Conservation (phyloP, 2,329 filamentous ascomycete species). For the Mycosphaerelloides madeirae region DNA sequence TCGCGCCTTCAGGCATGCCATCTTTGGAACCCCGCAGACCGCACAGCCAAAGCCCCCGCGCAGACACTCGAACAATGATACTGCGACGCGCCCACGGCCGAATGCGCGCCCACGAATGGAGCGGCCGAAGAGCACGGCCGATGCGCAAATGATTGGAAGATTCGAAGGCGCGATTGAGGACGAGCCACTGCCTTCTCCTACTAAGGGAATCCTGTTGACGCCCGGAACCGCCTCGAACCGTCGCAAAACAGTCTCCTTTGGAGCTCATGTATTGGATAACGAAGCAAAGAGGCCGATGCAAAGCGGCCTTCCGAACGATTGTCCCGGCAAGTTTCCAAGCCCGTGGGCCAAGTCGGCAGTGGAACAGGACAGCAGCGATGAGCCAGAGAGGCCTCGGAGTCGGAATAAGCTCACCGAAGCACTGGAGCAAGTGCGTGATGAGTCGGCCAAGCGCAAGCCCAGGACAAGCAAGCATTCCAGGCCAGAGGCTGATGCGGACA, state of each 20-base stretch:
- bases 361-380: constrained; percentile 27
- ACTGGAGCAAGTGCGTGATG: constrained; percentile 42
- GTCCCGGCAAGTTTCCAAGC: constrained; percentile 47
- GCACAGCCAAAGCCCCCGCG: constrained; percentile 38
- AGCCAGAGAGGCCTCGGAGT: constrained; percentile 29
- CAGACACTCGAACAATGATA: constrained; percentile 29
- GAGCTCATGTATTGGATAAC: constrained; percentile 53
- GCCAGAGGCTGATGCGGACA: constrained; percentile 51
- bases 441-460: constrained; percentile 29
- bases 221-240: constrained; percentile 54
- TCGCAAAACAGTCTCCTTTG: constrained; percentile 59
- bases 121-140: constrained; percentile 27
- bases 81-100: constrained; percentile 16
- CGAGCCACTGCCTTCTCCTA: constrained; percentile 48
- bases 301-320: constrained; percentile 45
- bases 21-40: constrained; percentile 60
- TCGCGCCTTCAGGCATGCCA: constrained; percentile 60
- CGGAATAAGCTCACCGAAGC: constrained; percentile 43
- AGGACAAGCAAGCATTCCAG: constrained; percentile 24
- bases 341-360: constrained; percentile 39
- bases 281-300: constrained; percentile 47
- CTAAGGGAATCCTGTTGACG: constrained; percentile 58
- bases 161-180: constrained; percentile 16
- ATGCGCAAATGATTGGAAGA: constrained; percentile 19
- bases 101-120: constrained; percentile 23